Percentiles rank a stretch among this genome's conserved stretches.
Conservation (phyloP, 257 asterid genomes). For the Solanum tarapatanum region DNA sequence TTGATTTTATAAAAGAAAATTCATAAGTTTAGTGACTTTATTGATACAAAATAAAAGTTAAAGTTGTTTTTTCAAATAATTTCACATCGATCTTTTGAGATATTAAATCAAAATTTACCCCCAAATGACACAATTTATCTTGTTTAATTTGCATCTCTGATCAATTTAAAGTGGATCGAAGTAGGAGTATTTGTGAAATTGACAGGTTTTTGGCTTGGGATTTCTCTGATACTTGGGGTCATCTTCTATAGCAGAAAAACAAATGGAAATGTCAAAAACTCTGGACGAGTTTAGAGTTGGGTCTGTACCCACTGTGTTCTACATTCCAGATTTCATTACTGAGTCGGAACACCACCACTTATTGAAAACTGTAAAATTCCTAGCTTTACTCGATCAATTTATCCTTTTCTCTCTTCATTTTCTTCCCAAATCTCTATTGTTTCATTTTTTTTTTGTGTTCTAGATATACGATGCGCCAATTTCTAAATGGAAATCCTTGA, state of each 20-base stretch:
- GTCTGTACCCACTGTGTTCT: conserved; percentile 56
- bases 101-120: neutral
- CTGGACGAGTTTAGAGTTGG: conserved; percentile 35
- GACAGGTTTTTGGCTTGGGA: neutral
- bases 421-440: neutral
- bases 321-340: conserved; percentile 61
- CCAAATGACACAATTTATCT: neutral
- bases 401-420: neutral
- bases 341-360: conserved; percentile 45
- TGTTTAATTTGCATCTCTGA: neutral
- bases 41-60: no score
- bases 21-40: no score
- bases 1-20: no score
- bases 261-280: neutral
- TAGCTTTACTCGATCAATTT: neutral
- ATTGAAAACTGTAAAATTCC: conserved; percentile 29
- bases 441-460: neutral
- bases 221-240: neutral
- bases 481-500: conserved; percentile 83
- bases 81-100: no score
- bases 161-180: neutral
- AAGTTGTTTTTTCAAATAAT: no score
- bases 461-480: conserved; percentile 72
- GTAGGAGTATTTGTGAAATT: neutral
- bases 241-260: neutral